phyloP scores from a whole-genome alignment of 2,329 filamentous ascomycete species.

The Knufia fluminis region DNA sequence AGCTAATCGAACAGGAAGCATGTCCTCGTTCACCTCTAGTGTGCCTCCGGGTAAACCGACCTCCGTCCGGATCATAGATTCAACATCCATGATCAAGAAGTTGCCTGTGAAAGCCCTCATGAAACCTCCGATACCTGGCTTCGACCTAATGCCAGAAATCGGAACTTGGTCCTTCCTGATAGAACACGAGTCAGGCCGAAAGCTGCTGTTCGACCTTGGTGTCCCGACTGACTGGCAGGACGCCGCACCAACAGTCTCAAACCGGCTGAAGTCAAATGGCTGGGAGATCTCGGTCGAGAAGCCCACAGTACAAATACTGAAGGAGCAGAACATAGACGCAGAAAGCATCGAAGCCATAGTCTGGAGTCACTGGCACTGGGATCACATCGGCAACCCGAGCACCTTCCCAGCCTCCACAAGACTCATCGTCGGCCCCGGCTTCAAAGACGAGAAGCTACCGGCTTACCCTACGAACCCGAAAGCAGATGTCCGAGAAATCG shows the following conservation, averaged over 20 bases:
- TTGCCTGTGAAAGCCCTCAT: slow-evolving; percentile 11
- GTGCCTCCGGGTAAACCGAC: slow-evolving; percentile 12
- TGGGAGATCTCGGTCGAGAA: slow-evolving; percentile 17
- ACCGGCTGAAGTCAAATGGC: slow-evolving; percentile 12
- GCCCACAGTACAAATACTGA: slow-evolving; percentile 15
- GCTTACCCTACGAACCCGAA: slow-evolving; percentile 37
- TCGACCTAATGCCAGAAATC: slow-evolving; percentile 12
- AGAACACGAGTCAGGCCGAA: slow-evolving; percentile 8
- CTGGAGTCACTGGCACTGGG: slow-evolving; percentile 23
- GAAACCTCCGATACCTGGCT: slow-evolving; percentile 11
- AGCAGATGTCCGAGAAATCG: slow-evolving; percentile 29
- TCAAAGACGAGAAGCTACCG: slow-evolving; percentile 39
- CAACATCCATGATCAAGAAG: slow-evolving; percentile 14
- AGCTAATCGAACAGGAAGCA: neutral
- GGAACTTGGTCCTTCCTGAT: slow-evolving; percentile 16
- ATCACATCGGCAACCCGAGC: slow-evolving; percentile 44
- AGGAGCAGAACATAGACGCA: slow-evolving; percentile 11
- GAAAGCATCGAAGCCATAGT: slow-evolving; percentile 11
- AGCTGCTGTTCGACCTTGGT: slow-evolving; percentile 27
- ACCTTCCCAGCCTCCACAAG: slow-evolving; percentile 38
- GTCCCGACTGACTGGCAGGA: slow-evolving; percentile 27
- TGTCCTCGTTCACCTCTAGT: slow-evolving; percentile 1
- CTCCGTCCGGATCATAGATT: slow-evolving; percentile 15
- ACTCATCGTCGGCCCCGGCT: slow-evolving; percentile 46
- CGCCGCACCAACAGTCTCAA: slow-evolving; percentile 10